Evolutionary conservation across 371 early-diverging fungal genomes (phyloP).

Genomic region (Actinomortierella wolfii): DNA sequence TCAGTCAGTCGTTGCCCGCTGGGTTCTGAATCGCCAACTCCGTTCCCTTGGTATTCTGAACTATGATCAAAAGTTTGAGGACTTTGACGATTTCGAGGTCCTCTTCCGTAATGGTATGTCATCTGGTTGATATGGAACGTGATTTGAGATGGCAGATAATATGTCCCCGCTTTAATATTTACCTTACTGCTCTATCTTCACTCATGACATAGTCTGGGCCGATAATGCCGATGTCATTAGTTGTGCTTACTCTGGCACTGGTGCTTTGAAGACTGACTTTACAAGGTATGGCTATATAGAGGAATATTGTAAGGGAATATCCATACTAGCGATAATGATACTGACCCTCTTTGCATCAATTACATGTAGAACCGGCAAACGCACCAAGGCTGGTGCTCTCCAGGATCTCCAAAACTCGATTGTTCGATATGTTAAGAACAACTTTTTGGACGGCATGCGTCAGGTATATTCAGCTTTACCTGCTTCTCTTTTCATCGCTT

Average conservation of each 20-base stretch:
- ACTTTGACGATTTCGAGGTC: constrained; percentile 41
- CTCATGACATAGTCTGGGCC: constrained; percentile 82
- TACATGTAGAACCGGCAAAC: constrained; percentile 74
- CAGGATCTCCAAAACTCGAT: constrained; percentile 83
- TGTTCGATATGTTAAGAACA: constrained; percentile 86
- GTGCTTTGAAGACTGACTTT: constrained; percentile 97
- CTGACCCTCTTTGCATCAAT: background rate
- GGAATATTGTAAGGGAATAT: constrained; percentile 4
- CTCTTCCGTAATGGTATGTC: constrained; percentile 52
- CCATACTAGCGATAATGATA: background rate
- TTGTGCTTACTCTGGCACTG: constrained; percentile 96
- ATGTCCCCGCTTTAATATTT: no score
- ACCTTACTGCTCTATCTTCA: background rate
- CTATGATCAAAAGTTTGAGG: constrained; percentile 47
- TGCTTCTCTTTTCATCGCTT: background rate
- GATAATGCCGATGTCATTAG: constrained; percentile 99
- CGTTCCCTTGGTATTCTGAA: constrained; percentile 61
- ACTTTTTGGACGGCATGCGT: constrained; percentile 87
- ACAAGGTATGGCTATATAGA: constrained; percentile 64
- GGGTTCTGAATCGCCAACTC: constrained; percentile 63
- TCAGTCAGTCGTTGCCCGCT: constrained; percentile 84
- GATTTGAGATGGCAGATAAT: no score
- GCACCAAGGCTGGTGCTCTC: constrained; percentile 79
- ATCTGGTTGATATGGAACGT: background rate
- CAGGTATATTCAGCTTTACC: constrained; percentile 54